Evolutionary conservation across 2,329 filamentous ascomycete genomes (phyloP), one percentile per base, ranked within the genome.

Genomic region (Fusarium sp.): DNA sequence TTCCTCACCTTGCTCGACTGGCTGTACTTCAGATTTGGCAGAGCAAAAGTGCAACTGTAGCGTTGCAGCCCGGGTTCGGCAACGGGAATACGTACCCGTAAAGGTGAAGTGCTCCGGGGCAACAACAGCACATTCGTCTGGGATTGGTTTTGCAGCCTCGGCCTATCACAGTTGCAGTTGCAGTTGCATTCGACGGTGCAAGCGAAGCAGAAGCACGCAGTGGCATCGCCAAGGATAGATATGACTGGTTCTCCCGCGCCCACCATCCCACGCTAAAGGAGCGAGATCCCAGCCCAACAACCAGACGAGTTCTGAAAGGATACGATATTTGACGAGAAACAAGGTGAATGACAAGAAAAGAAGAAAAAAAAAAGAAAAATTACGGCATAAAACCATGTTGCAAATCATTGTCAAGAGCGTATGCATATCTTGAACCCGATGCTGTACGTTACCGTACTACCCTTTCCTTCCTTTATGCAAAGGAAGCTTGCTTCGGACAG

Each of bases 61-160:
- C 60, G 65, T 72, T 70, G 57, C 65, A 73, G 37, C 58, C 49
- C 59, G 49, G 39, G 33, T 61, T 73, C 66, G 70, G 66, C 52
- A 67, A 56, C 70, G 66, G 70, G 60, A 70, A 69, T 66, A 69
- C 39, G 57, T 69, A 48, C 66, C 70, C 35, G 25, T 67, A 73
- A 67, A 67, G 70, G 70, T 58, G 44, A 70, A 60, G 46, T 60
- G 54, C 70, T 61, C 70, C 70, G 70, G 70, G 62, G 52, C 62
- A 60, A 67, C 55, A 67, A 61, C 63, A 61, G 25, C 63, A 48
- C 64, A 67, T 61, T 44, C 31, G 33, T 35, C 51, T 41, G 63
- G 54, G 61, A 56, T 70, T 60, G 60, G 63, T 52, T 60, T 73
- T 39, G 29, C 35, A 27, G 38, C 21, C 37, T 57, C 58, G 49